Percentiles rank a stretch among this genome's conserved stretches.
phyloP scores from a whole-genome alignment of 306 rosid species.

The Trifolium repens region DNA sequence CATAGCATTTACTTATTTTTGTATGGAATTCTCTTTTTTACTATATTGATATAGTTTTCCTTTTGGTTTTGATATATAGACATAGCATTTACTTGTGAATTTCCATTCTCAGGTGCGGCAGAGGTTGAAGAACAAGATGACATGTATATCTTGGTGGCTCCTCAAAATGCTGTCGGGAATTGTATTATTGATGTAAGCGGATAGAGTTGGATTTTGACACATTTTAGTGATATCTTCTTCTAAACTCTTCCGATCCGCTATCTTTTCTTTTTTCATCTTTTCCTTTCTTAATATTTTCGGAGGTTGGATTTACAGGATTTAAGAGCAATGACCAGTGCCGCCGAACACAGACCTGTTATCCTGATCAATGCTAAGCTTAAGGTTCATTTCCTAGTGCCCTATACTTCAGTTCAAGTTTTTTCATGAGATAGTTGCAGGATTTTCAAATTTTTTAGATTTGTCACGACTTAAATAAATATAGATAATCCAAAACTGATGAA shows the following conservation, averaged over 20 bases:
- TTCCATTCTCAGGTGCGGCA: constrained; percentile 72
- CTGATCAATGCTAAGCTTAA: constrained; percentile 84
- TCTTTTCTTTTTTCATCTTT: constrained; percentile 7
- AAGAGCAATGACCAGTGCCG: constrained; percentile 89
- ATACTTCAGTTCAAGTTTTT: constrained; percentile 32
- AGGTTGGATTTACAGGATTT: constrained; percentile 69
- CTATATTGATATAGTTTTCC: constrained; percentile 12
- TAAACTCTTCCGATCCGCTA: background rate
- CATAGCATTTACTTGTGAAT: constrained; percentile 31
- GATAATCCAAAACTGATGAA: constrained; percentile 20
- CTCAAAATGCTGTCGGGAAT: constrained; percentile 98
- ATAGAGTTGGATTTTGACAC: constrained; percentile 34
- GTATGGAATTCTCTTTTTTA: too few relatives aligned
- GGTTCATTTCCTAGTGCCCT: constrained; percentile 57
- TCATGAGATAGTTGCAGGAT: constrained; percentile 30
- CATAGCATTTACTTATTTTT: too few relatives aligned
- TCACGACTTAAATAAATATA: constrained; percentile 8
- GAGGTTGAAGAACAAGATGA: constrained; percentile 92
- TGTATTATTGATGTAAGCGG: constrained; percentile 87
- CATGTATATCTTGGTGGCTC: constrained; percentile 90
- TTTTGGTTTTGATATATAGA: background rate
- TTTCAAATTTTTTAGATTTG: constrained; percentile 13
- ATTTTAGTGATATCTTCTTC: constrained; percentile 34
- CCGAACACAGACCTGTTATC: constrained; percentile 84
- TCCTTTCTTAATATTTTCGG: constrained; percentile 31